Percentiles rank a stretch among this genome's conserved stretches.
Evolutionary conservation across 306 rosid genomes (phyloP).

Genomic region (Comarum palustre): DNA sequence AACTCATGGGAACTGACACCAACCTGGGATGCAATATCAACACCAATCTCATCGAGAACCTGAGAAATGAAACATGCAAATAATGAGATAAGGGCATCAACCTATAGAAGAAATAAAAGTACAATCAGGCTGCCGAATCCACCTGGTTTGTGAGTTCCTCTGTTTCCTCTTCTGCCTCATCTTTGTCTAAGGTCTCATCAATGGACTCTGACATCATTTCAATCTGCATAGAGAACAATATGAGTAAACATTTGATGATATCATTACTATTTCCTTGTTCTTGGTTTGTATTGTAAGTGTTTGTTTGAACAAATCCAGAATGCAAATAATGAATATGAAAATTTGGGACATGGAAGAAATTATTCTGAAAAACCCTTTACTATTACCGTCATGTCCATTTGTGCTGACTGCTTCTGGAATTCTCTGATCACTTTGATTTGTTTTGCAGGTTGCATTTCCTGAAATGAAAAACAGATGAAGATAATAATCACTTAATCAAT

Average conservation of each 20-base stretch:
- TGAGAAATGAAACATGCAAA: slow-evolving; percentile 17
- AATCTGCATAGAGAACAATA: slow-evolving; percentile 51
- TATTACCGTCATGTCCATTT: slow-evolving; percentile 95
- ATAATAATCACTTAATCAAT: neutral
- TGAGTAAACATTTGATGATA: neutral
- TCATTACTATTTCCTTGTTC: neutral
- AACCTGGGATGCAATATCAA: slow-evolving; percentile 97
- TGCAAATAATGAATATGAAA: neutral
- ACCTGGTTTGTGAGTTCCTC: slow-evolving; percentile 99
- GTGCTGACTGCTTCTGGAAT: slow-evolving; percentile 92
- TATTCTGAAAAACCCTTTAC: neutral
- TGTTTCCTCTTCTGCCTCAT: slow-evolving; percentile 97
- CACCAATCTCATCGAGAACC: slow-evolving; percentile 99
- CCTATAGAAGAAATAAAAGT: slow-evolving; percentile 1
- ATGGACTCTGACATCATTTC: slow-evolving; percentile 99
- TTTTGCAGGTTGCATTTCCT: slow-evolving; percentile 97
- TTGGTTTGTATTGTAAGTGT: neutral
- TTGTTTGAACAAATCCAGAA: slow-evolving; percentile 7
- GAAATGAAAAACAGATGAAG: slow-evolving; percentile 33
- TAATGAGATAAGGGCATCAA: neutral
- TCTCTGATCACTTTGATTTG: slow-evolving; percentile 84
- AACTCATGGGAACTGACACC: slow-evolving; percentile 23
- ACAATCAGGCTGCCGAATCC: slow-evolving; percentile 10
- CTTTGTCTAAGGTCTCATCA: slow-evolving; percentile 95
- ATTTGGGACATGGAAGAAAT: neutral